phyloP scores from a whole-genome alignment of 306 rosid species.

The Leucaena leucocephala region DNA sequence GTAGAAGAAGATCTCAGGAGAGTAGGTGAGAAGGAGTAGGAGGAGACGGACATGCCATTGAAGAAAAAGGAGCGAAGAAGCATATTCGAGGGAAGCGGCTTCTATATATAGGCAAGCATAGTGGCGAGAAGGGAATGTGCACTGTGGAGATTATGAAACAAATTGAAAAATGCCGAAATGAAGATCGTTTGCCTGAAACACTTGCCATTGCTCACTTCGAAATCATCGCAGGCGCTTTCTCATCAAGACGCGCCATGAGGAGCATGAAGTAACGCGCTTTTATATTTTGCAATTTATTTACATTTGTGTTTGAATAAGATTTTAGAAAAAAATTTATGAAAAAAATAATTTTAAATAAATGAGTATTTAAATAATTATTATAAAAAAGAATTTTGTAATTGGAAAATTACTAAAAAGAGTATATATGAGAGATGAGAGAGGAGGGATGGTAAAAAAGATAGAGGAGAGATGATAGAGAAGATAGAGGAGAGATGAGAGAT shows the following conservation, averaged over 20 bases:
- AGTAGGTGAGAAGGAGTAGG: constrained; percentile 14
- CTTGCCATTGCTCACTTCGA: constrained; percentile 35
- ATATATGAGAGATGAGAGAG: no score
- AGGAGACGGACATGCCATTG: constrained; percentile 16
- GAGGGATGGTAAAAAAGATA: no score
- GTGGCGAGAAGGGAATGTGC: neutral
- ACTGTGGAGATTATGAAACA: neutral
- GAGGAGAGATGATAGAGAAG: no score
- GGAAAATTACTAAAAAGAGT: no score
- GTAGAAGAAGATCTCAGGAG: constrained; percentile 43
- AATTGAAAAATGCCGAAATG: constrained; percentile 22
- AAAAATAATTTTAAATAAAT: no score
- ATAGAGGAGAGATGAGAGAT: no score
- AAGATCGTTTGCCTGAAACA: constrained; percentile 11
- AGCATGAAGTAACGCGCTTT: neutral
- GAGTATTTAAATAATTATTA: no score
- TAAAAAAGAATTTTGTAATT: no score
- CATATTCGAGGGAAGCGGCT: constrained; percentile 23
- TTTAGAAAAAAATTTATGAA: no score
- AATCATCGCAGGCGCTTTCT: constrained; percentile 36
- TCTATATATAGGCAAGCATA: neutral
- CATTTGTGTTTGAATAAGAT: no score
- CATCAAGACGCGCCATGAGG: neutral
- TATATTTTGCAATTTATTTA: no score
- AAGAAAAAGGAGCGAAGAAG: constrained; percentile 18